Conservation (phyloP, 495 filamentous ascomycete genomes). For the Hyaloscypha variabilis region DNA sequence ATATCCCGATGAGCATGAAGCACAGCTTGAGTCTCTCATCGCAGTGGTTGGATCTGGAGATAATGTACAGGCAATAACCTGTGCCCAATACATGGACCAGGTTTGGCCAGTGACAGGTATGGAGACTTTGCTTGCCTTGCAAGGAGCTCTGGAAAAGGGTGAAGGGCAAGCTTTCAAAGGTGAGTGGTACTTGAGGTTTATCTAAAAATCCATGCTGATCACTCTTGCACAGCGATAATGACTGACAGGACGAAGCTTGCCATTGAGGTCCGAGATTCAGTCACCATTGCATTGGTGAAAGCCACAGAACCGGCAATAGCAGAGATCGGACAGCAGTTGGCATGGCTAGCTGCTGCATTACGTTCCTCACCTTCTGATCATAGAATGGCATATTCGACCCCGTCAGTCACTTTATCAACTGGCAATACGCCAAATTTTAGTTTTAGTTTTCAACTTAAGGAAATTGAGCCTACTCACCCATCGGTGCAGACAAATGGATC, state of each 20-base stretch:
- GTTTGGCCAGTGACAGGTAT: conserved; percentile 37
- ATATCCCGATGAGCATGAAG: conserved; percentile 32
- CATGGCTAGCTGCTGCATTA: conserved; percentile 24
- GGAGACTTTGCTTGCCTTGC: conserved; percentile 22
- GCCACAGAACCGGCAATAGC: conserved; percentile 15
- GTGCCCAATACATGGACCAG: conserved; percentile 35
- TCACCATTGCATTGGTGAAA: background rate
- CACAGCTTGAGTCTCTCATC: conserved; percentile 24
- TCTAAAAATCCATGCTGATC: too few species aligned
- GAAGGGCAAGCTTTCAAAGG: background rate
- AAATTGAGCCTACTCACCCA: conserved; percentile 1
- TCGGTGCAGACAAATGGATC: conserved; percentile 27
- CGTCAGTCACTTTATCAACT: background rate
- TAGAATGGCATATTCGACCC: conserved; percentile 2
- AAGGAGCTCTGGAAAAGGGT: conserved; percentile 24
- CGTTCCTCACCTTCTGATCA: conserved; percentile 12
- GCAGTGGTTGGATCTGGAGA: conserved; percentile 34
- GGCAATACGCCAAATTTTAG: background rate
- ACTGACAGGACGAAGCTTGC: conserved; percentile 14
- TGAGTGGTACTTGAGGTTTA: too few species aligned
- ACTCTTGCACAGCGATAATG: too few species aligned
- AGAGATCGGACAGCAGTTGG: conserved; percentile 23
- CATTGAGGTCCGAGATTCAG: conserved; percentile 22
- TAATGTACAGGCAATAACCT: conserved; percentile 37
- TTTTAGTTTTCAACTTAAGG: background rate